Evolutionary conservation across 1,284 basidiomycete species (phyloP), one percentile per base, ranked within the genome.

Genomic region (Mycena citricolor): DNA sequence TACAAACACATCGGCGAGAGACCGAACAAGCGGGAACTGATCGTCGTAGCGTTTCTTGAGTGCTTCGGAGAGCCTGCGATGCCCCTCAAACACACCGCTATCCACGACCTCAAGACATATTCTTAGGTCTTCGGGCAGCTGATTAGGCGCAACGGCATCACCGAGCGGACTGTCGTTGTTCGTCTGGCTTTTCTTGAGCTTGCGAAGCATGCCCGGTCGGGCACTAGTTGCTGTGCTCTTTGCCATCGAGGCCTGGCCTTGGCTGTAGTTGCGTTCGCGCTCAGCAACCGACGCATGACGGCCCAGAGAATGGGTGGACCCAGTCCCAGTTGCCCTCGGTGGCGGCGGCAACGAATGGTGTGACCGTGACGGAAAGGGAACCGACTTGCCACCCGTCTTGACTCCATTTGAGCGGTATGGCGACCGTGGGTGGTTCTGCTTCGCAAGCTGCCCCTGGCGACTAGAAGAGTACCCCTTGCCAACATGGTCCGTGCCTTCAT

Each of bases 1-100:
- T 25, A 92, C 88, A 66, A 97, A 97, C 11, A 97, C 90, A 57
- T 95, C 92, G 26, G 93, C 93, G 26, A 97, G 73, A 26, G 86
- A 89, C 41, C 93, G 77, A 26, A 97, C 93, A 17, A 97, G 76
- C 4, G 93, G 93, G 59, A 87, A 95, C 61, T 95, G 91, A 58
- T 94, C 90, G 48, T 94, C 90, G 52, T 94, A 95, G 32, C 92
- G 74, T 66, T 88, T 92, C 59, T 79, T 79, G 54, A 97, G 67
- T 17, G 86, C 86, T 35, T 89, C 83, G 41, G 83, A 86, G 20
- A 97, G 76, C 55, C 83, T 79, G 56, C 86, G 74, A 65, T 97
- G 93, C 3, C 94, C 93, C 36, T 90, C 82, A 38, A 94, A 72
- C 32, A 97, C 90, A 21, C 88, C 86, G 29, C 78, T 77, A 54